phyloP scores from a whole-genome alignment of 1,284 basidiomycete genomes.

The Sanghuangporus weigelae region DNA sequence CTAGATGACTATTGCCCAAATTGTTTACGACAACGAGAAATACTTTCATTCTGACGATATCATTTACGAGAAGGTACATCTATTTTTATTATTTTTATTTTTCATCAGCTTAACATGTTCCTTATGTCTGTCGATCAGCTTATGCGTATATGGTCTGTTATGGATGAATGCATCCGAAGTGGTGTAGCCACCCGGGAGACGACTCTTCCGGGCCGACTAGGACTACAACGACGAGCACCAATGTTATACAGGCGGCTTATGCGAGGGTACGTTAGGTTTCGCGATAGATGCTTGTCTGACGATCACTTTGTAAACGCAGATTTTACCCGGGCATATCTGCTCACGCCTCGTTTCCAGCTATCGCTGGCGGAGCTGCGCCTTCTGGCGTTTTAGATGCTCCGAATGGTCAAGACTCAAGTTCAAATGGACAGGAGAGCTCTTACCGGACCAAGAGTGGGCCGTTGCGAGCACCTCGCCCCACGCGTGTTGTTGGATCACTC shows the following conservation, averaged over 20 bases:
- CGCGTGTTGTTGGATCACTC: constrained; percentile 69
- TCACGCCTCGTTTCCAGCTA: constrained; percentile 35
- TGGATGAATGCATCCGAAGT: constrained; percentile 90
- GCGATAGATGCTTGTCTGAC: background rate
- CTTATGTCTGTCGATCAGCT: constrained; percentile 37
- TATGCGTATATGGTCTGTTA: constrained; percentile 82
- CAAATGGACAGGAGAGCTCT: constrained; percentile 7
- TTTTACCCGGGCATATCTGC: constrained; percentile 64
- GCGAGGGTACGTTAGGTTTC: constrained; percentile 56
- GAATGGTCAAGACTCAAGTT: constrained; percentile 17
- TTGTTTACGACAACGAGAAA: constrained; percentile 93
- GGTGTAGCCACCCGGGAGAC: constrained; percentile 80
- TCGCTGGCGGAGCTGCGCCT: constrained; percentile 36
- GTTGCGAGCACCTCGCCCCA: constrained; percentile 29
- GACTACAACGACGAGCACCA: constrained; percentile 75
- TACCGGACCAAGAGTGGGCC: background rate
- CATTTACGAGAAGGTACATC: constrained; percentile 64
- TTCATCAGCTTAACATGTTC: background rate
- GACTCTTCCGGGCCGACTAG: constrained; percentile 81
- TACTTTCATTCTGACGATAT: constrained; percentile 71
- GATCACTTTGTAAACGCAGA: constrained; percentile 28
- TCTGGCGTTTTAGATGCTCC: constrained; percentile 37
- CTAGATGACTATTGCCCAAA: constrained; percentile 89
- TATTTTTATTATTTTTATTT: too few relatives aligned
- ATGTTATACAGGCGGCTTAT: constrained; percentile 85